phyloP scores from a whole-genome alignment of 1,284 basidiomycete species.

The Caloboletus firmus region DNA sequence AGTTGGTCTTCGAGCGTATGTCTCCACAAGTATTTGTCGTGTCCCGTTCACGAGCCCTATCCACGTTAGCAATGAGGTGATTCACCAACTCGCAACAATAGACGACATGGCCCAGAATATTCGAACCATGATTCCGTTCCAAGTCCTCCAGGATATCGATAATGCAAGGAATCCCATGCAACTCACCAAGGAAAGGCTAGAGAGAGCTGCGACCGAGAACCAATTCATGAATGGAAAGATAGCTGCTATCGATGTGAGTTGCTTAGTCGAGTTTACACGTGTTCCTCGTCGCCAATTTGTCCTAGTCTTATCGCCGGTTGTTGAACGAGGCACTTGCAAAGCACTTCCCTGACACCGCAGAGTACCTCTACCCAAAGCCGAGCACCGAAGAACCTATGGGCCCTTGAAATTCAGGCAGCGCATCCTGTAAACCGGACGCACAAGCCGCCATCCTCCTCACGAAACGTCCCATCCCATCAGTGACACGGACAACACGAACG shows the following conservation, averaged over 20 bases:
- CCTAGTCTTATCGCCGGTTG: constrained; percentile 35
- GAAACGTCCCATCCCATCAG: constrained; percentile 1
- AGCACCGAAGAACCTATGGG: constrained; percentile 10
- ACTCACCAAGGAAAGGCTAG: constrained; percentile 72
- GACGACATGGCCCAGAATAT: constrained; percentile 64
- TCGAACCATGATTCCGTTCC: constrained; percentile 65
- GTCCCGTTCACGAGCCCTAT: background rate
- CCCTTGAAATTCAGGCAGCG: constrained; percentile 5
- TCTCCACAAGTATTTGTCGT: background rate
- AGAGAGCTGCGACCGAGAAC: constrained; percentile 80
- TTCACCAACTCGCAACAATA: constrained; percentile 58
- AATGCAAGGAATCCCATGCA: constrained; percentile 76
- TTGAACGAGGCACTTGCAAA: constrained; percentile 35
- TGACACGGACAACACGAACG: constrained; percentile 4
- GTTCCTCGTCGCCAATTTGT: background rate
- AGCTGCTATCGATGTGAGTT: constrained; percentile 64
- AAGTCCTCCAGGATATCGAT: constrained; percentile 74
- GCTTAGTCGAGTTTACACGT: background rate
- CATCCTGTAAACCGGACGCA: no score
- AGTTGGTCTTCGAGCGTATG: constrained; percentile 67
- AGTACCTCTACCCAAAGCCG: constrained; percentile 24
- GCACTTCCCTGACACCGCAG: constrained; percentile 34
- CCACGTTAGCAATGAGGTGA: constrained; percentile 61
- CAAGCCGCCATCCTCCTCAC: background rate
- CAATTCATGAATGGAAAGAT: constrained; percentile 90